Base-by-base conservation (phyloP, 1,284 basidiomycete genomes). In the Vanrija humicola region DNA sequence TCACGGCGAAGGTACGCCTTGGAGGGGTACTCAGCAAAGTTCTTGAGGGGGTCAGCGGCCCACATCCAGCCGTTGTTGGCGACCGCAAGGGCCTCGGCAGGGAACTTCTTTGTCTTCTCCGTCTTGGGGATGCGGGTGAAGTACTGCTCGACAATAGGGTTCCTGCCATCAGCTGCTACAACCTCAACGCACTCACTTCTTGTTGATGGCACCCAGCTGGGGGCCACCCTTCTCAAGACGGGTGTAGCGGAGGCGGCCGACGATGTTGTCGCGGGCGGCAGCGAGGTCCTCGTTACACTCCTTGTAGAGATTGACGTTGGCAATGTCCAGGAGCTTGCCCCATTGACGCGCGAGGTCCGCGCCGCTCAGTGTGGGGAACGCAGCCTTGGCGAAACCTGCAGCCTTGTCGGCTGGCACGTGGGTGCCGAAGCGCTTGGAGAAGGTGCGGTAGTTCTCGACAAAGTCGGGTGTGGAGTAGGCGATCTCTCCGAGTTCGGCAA, bases 21-120 rank as follows among this genome's bases (percentile, higher is more conserved):
- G n/a, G 94, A 98, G 1, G 89, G 88, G 47, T 84, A 84, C n/a
- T 90, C 83, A 9, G 94, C 95, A 78, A 98, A 98, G 79, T 98
- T 96, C 62, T 86, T 82, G 19, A 98, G 82, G 0, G 95, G 95
- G 73, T 98, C 87, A 2, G 95, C 94, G 56, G 88, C 82, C 95
- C 95, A 98, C 66, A 98, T 95, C 95, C 95, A 98, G 7, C 95
- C 95, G 68, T 98, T 98, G 78, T 98, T 97, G 6, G 95, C 95
- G 28, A 97, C 78, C 0, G 89, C 86, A 67, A 93, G 88, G 9
- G 83, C 80, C 19, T 81, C 72, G 2, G 87, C 84, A 55, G 92
- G 85, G 58, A 81, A 79, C 46, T 83, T 81, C 48, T 83, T 76
- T 1, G 83, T 82, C 21, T 78, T 79, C 5, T 59, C 64, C 59